These are phyloP conservation scores for Hemisphaericaspora subhashii DNA, from an alignment of 1,139 yeast species.

Conservation along the genomic window DNA sequence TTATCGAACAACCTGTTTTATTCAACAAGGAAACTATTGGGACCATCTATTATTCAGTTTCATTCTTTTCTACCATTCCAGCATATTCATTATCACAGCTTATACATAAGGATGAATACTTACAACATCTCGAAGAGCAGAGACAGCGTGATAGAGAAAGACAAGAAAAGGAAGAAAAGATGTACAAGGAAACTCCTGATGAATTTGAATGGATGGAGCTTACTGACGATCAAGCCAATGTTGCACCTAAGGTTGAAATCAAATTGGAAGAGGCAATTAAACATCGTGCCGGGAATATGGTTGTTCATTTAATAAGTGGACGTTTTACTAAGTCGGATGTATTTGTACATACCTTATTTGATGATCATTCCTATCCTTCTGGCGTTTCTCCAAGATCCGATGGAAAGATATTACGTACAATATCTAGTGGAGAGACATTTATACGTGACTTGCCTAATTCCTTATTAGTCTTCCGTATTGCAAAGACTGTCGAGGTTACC, in stretches of 20 bases:
- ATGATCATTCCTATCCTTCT: constrained; percentile 62
- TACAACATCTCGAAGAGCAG: constrained; percentile 25
- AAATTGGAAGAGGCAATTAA: constrained; percentile 53
- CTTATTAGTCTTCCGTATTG: constrained; percentile 51
- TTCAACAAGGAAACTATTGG: constrained; percentile 50
- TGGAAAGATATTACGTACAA: constrained; percentile 37
- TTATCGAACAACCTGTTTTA: constrained; percentile 47
- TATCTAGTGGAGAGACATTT: constrained; percentile 56
- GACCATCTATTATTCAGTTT: constrained; percentile 52
- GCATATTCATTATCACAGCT: constrained; percentile 60
- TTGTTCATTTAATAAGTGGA: constrained; percentile 53
- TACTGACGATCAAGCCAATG: constrained; percentile 46
- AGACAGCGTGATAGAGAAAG: constrained; percentile 38
- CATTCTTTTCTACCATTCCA: constrained; percentile 64
- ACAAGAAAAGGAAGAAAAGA: constrained; percentile 42
- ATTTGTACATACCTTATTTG: constrained; percentile 59
- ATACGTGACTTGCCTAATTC: constrained; percentile 71
- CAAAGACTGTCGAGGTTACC: constrained; percentile 50
- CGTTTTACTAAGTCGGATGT: constrained; percentile 46
- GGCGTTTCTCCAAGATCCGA: constrained; percentile 50
- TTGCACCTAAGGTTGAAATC: constrained; percentile 49
- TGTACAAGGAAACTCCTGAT: constrained; percentile 57
- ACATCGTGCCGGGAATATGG: constrained; percentile 62
- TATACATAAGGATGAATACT: constrained; percentile 36
- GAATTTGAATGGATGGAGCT: constrained; percentile 64